These are phyloP conservation scores for Hemisphaericaspora lyxosophila DNA, from an alignment of 1,139 yeast genomes.

Conservation along the genomic window DNA sequence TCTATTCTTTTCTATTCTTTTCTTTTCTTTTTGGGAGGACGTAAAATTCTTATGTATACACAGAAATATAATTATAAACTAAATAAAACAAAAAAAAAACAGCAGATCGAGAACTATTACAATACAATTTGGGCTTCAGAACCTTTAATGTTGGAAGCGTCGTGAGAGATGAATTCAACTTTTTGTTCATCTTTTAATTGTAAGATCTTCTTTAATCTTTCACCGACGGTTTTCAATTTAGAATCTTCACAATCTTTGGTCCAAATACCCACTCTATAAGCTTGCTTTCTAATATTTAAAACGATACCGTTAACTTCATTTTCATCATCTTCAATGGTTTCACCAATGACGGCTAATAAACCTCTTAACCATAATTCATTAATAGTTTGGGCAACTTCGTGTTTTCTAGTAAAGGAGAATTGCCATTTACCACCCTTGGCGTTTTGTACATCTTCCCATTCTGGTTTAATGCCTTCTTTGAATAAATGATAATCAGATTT, in stretches of 20 bases:
- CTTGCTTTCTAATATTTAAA: constrained; percentile 80
- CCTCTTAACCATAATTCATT: constrained; percentile 95
- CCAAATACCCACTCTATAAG: constrained; percentile 89
- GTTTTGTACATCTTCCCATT: constrained; percentile 95
- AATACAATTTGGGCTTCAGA: constrained; percentile 43
- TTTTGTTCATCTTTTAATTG: constrained; percentile 66
- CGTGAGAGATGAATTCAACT: constrained; percentile 76
- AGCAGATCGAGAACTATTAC: constrained; percentile 16
- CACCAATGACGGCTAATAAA: constrained; percentile 90
- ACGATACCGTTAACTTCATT: constrained; percentile 95
- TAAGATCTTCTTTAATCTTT: constrained; percentile 78
- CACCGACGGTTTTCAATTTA: constrained; percentile 70
- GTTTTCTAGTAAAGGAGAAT: constrained; percentile 66
- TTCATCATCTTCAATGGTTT: constrained; percentile 87
- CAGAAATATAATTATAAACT: too few species aligned
- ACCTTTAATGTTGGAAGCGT: constrained; percentile 46
- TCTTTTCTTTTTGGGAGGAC: constrained; percentile 11
- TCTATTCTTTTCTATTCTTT: constrained; percentile 6
- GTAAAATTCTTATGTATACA: constrained; percentile 22
- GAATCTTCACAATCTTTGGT: constrained; percentile 75
- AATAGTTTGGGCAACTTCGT: constrained; percentile 58
- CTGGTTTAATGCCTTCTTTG: constrained; percentile 93
- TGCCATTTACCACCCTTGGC: constrained; percentile 94
- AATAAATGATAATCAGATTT: constrained; percentile 95
- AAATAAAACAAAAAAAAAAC: constrained; percentile 10